Evolutionary conservation across 768 basidiomycete species (phyloP).

Genomic region (Amanita pallidorosea): DNA sequence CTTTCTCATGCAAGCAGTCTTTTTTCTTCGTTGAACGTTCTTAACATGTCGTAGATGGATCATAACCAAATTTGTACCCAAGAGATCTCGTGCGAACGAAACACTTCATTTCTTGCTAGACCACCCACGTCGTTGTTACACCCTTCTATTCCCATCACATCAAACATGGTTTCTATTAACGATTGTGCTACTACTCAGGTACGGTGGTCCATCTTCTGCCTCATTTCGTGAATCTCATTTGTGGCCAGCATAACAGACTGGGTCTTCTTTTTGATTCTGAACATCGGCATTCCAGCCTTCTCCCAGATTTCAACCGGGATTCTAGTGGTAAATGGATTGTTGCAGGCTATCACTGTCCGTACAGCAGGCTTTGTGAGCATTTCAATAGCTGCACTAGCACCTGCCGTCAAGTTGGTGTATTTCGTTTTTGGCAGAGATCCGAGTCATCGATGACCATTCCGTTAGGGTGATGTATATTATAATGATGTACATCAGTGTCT

Average conservation of each 20-base stretch:
- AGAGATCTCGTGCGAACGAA: conserved; percentile 53
- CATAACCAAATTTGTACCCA: conserved; percentile 49
- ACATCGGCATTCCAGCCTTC: conserved; percentile 69
- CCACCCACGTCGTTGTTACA: conserved; percentile 87
- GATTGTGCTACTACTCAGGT: conserved; percentile 35
- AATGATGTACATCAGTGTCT: conserved; percentile 90
- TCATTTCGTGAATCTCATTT: background rate
- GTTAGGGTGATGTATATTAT: conserved; percentile 73
- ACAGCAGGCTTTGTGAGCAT: conserved; percentile 85
- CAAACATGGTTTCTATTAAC: conserved; percentile 87
- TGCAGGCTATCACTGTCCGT: conserved; percentile 76
- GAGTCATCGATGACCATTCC: background rate
- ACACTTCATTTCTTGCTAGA: conserved; percentile 88
- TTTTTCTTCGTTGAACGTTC: background rate
- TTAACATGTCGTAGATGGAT: conserved; percentile 49
- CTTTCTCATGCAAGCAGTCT: conserved; percentile 57
- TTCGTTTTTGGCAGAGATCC: background rate
- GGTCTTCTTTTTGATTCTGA: conserved; percentile 81
- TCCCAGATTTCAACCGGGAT: conserved; percentile 58
- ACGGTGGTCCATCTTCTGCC: background rate
- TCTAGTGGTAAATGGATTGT: conserved; percentile 60
- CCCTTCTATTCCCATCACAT: conserved; percentile 85
- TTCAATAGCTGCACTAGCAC: conserved; percentile 60
- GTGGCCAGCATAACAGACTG: conserved; percentile 69
- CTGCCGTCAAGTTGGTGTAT: conserved; percentile 70